phyloP scores from a whole-genome alignment of 352 stramenopile genomes.

The Salisapilia sapeloensis region DNA sequence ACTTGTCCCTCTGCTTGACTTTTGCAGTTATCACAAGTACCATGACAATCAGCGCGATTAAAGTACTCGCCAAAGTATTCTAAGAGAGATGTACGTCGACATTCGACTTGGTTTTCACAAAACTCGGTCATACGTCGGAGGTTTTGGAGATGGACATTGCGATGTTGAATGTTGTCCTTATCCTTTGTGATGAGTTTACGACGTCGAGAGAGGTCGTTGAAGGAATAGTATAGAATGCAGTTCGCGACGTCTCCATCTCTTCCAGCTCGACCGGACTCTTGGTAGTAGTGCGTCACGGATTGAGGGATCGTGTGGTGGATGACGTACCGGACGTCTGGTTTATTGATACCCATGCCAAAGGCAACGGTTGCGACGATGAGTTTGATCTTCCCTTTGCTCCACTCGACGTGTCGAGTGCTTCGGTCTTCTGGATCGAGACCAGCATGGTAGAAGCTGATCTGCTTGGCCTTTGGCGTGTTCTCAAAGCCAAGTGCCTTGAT shows the following conservation, averaged over 20 bases:
- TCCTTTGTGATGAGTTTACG: conserved; percentile 72
- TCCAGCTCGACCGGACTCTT: conserved; percentile 73
- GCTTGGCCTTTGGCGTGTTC: conserved; percentile 33
- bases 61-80: conserved; percentile 86
- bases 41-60: conserved; percentile 38
- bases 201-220: conserved; percentile 48
- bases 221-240: conserved; percentile 81
- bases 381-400: conserved; percentile 83
- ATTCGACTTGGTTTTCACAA: conserved; percentile 81
- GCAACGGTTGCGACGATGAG: conserved; percentile 78
- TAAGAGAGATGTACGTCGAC: conserved; percentile 56
- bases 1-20: conserved; percentile 42
- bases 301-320: conserved; percentile 81
- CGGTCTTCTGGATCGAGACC: conserved; percentile 59
- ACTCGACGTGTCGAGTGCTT: conserved; percentile 65
- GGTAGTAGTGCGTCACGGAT: conserved; percentile 82
- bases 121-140: conserved; percentile 75
- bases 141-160: conserved; percentile 70
- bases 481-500: conserved; percentile 67
- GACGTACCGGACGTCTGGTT: conserved; percentile 78
- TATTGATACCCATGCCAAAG: conserved; percentile 85
- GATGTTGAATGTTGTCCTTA: conserved; percentile 53
- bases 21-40: conserved; percentile 81
- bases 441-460: conserved; percentile 77
- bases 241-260: conserved; percentile 69